Conservation (phyloP, 2,329 filamentous ascomycete genomes). For the Fusarium subglutinans region DNA sequence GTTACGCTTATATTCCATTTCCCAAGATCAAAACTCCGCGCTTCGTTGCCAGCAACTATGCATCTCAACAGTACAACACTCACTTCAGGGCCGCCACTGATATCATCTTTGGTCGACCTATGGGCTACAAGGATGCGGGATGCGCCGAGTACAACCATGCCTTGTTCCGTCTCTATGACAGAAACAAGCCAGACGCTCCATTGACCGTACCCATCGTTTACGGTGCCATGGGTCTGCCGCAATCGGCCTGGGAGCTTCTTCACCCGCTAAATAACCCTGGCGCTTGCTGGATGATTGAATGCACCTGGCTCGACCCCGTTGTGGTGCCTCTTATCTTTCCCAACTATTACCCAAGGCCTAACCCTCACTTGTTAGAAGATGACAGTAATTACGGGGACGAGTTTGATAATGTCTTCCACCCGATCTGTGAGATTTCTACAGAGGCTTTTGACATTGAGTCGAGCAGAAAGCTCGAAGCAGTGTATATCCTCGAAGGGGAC, state of each 20-base stretch:
- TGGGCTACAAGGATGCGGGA: neutral
- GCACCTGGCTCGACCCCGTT: neutral
- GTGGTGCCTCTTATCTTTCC: slow-evolving; percentile 25
- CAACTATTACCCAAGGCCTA: slow-evolving; percentile 27
- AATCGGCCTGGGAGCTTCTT: slow-evolving; percentile 26
- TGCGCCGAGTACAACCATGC: slow-evolving; percentile 18
- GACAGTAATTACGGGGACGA: neutral
- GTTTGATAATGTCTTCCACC: neutral
- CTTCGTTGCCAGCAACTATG: slow-evolving; percentile 31
- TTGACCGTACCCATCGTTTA: slow-evolving; percentile 9
- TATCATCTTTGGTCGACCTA: slow-evolving; percentile 36
- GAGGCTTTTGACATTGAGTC: slow-evolving; percentile 10
- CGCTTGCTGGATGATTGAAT: slow-evolving; percentile 26
- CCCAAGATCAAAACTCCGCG: slow-evolving; percentile 5
- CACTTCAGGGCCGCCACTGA: slow-evolving; percentile 41
- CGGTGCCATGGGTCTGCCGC: slow-evolving; percentile 22
- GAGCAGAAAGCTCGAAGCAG: neutral
- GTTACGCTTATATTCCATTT: slow-evolving; percentile 37
- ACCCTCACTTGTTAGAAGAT: slow-evolving; percentile 9
- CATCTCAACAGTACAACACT: slow-evolving; percentile 40
- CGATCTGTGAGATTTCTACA: neutral
- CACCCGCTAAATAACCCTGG: slow-evolving; percentile 25
- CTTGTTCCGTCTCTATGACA: slow-evolving; percentile 26
- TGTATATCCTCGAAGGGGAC: neutral
- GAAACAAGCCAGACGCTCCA: neutral